A percentile compares a stretch with the other conserved stretches of the same genome.
phyloP scores from a whole-genome alignment of 176 grass and related monocot genomes.

The Microstegium vimineum region DNA sequence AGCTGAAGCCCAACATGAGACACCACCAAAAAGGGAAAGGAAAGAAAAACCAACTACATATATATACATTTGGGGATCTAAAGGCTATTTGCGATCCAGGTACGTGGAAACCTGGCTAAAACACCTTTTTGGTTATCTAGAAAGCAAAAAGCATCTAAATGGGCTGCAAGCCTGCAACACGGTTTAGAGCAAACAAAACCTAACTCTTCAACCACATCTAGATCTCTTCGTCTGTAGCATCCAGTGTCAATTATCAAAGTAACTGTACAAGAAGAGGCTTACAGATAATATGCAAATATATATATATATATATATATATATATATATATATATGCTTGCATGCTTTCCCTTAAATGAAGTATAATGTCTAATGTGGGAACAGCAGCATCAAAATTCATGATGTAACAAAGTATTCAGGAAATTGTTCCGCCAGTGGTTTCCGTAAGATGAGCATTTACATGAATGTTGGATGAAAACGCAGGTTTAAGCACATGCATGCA shows the following conservation, averaged over 20 bases:
- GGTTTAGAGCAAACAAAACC: not conserved
- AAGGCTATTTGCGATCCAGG: not conserved
- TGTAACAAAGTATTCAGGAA: not conserved
- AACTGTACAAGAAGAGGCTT: not conserved
- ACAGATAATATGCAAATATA: not conserved
- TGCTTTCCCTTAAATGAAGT: not conserved
- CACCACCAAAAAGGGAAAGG: not conserved
- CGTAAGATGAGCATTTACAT: not conserved
- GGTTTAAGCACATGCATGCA: not conserved
- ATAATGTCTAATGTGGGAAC: not conserved
- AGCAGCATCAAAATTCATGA: not conserved
- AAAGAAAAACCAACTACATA: not conserved
- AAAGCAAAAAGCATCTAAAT: not conserved
- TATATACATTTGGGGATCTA: not conserved
- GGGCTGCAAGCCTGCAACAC: not conserved
- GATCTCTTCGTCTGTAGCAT: not conserved
- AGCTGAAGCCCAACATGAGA: not conserved
- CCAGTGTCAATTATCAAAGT: not conserved
- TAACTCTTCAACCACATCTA: not conserved
- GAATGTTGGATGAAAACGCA: not conserved
- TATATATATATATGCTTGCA: too few species aligned
- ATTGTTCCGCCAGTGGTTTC: not conserved
- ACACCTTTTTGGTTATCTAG: not conserved
- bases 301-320: too few species aligned
- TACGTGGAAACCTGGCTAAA: not conserved